These are phyloP conservation scores for Oryza coarctata DNA, from an alignment of 176 grass and related monocot genomes.

Conservation along the genomic window DNA sequence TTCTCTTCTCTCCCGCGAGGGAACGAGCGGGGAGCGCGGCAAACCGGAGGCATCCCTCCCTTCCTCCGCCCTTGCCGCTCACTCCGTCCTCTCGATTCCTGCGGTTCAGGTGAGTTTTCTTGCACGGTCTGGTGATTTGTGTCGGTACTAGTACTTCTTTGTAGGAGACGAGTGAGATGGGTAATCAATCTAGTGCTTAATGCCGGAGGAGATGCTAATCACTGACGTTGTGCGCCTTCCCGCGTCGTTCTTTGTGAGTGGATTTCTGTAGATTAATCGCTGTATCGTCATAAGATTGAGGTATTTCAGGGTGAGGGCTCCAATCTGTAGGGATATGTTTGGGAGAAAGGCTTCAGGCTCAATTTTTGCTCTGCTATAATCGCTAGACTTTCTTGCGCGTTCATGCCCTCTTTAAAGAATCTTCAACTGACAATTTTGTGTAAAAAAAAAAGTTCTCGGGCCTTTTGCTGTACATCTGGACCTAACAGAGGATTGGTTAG, in stretches of 20 bases:
- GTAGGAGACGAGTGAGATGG: background rate
- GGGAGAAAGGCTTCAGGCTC: background rate
- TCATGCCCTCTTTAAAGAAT: background rate
- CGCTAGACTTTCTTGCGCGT: background rate
- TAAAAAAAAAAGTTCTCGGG: background rate
- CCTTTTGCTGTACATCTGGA: background rate
- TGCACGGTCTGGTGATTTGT: background rate
- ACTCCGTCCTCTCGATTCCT: background rate
- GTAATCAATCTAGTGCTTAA: background rate
- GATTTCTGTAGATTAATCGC: background rate
- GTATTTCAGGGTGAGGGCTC: too few relatives aligned
- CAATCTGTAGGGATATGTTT: background rate
- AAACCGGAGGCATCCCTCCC: too few relatives aligned
- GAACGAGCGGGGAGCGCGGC: too few relatives aligned
- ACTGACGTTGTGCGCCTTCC: too few relatives aligned
- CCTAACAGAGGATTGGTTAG: background rate
- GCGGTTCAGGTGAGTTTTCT: conserved; percentile 22
- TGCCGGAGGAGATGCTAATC: too few relatives aligned
- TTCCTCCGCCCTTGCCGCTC: background rate
- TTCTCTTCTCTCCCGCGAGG: background rate
- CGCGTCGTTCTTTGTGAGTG: background rate
- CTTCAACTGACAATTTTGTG: background rate
- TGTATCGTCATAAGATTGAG: background rate
- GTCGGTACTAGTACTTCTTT: background rate
- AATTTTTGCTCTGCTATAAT: background rate